Conservation (phyloP, 805 yeast species). For the Scheffersomyces amazonensis region DNA sequence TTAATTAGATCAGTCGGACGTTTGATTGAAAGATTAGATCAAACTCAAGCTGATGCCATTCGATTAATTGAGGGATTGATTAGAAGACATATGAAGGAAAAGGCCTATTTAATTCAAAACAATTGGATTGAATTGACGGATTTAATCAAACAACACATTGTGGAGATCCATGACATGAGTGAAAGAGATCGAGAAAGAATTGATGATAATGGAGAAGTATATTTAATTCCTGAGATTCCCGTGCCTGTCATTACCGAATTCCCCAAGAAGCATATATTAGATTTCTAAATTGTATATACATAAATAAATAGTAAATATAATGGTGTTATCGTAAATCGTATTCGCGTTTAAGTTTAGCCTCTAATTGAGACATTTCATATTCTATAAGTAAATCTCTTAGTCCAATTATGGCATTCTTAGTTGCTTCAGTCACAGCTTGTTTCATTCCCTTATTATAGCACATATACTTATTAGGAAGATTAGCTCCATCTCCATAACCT, state of each 20-base stretch:
- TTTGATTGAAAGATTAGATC: constrained; percentile 74
- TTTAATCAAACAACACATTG: constrained; percentile 56
- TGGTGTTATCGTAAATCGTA: background rate
- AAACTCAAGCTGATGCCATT: constrained; percentile 71
- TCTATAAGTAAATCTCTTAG: constrained; percentile 6
- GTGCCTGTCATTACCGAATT: constrained; percentile 64
- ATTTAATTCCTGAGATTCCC: constrained; percentile 73
- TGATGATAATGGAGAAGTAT: constrained; percentile 85
- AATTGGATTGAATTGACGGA: constrained; percentile 56
- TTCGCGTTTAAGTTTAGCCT: background rate
- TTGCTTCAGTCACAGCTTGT: constrained; percentile 46
- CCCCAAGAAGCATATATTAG: constrained; percentile 55
- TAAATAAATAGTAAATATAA: too few relatives aligned
- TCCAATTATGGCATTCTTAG: constrained; percentile 35
- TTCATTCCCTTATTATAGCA: constrained; percentile 42
- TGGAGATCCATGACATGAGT: constrained; percentile 76
- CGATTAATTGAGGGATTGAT: constrained; percentile 72
- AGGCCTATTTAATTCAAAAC: constrained; percentile 78
- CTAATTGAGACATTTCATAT: constrained; percentile 6
- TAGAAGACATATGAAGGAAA: constrained; percentile 69
- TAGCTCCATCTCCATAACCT: constrained; percentile 40
- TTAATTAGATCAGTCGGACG: constrained; percentile 85
- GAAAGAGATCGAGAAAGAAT: constrained; percentile 86
- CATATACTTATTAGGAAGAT: constrained; percentile 28
- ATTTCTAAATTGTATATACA: constrained; percentile 38